These are phyloP conservation scores for Fusarium illudens DNA, from an alignment of 2,329 filamentous ascomycete species.

Conservation along the genomic window DNA sequence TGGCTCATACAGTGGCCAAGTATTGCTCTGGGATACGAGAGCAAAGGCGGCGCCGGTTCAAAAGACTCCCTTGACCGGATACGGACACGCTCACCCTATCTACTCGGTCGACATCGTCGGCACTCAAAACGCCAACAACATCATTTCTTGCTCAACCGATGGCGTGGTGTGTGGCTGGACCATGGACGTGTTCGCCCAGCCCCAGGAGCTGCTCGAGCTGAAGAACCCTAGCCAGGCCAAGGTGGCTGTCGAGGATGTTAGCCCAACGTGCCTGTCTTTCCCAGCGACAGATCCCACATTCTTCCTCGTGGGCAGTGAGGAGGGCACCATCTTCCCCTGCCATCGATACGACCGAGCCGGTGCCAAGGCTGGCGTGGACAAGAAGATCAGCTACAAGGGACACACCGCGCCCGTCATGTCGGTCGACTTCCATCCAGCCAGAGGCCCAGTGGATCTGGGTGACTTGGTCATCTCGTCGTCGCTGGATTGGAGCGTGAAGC, in stretches of 20 bases:
- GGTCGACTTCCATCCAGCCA: slow-evolving; percentile 91
- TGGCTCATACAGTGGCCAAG: slow-evolving; percentile 95
- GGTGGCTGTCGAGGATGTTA: slow-evolving; percentile 82
- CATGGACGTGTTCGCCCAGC: slow-evolving; percentile 96
- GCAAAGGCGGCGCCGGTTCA: slow-evolving; percentile 89
- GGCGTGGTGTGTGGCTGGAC: slow-evolving; percentile 97
- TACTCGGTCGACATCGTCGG: slow-evolving; percentile 96
- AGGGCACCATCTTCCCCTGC: slow-evolving; percentile 95
- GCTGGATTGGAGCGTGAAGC: slow-evolving; percentile 95
- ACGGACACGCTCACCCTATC: slow-evolving; percentile 94
- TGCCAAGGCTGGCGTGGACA: slow-evolving; percentile 94
- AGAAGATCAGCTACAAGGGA: slow-evolving; percentile 85
- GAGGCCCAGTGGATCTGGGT: slow-evolving; percentile 91
- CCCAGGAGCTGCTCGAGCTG: slow-evolving; percentile 91
- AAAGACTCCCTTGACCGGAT: slow-evolving; percentile 94
- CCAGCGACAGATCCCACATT: slow-evolving; percentile 95
- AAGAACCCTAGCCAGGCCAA: slow-evolving; percentile 85
- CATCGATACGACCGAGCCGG: slow-evolving; percentile 97
- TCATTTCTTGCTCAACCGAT: slow-evolving; percentile 95
- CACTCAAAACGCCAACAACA: slow-evolving; percentile 98
- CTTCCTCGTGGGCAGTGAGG: slow-evolving; percentile 96
- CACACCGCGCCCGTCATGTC: slow-evolving; percentile 96
- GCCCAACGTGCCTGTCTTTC: slow-evolving; percentile 93
- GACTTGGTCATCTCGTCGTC: slow-evolving; percentile 93
- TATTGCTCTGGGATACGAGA: slow-evolving; percentile 95